Conservation (phyloP, 441 rosid genomes). For the Biscutella laevigata region DNA sequence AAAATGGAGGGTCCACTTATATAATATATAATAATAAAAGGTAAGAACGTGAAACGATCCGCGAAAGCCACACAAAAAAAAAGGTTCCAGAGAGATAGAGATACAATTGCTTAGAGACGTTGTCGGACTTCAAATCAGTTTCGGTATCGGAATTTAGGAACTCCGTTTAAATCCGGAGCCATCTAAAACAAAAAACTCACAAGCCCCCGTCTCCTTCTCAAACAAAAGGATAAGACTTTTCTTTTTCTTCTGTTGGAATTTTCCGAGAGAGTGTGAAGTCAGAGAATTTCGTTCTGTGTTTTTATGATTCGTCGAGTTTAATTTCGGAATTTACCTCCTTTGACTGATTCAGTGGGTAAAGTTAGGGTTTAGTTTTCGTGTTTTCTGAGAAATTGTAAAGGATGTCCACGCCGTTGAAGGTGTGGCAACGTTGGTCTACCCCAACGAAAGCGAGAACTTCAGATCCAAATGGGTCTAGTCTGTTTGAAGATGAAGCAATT, state of each 20-base stretch:
- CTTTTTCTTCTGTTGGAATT: not conserved
- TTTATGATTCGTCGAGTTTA: not conserved
- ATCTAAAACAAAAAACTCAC: too few relatives aligned
- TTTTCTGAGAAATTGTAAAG: constrained; percentile 14
- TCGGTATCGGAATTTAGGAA: constrained; percentile 59
- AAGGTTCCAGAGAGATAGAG: constrained; percentile 26
- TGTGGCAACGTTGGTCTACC: constrained; percentile 62
- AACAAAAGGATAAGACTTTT: constrained; percentile 8
- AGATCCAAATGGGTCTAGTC: constrained; percentile 21
- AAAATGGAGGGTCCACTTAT: not conserved
- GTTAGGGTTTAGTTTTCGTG: constrained; percentile 16
- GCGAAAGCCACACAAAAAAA: constrained; percentile 33
- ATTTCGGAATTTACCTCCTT: constrained; percentile 10
- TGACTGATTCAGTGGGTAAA: not conserved
- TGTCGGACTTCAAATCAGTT: constrained; percentile 65
- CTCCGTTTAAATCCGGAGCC: constrained; percentile 58
- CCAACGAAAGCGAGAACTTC: constrained; percentile 31
- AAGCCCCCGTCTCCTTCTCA: too few relatives aligned
- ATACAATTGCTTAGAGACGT: constrained; percentile 50
- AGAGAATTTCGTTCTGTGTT: not conserved
- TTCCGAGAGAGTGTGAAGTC: constrained; percentile 11
- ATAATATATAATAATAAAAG: constrained; percentile 18
- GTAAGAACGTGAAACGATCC: constrained; percentile 40
- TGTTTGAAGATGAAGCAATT: not conserved
- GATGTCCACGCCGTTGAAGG: constrained; percentile 78